These are phyloP conservation scores for Penicillium samsonianum DNA, from an alignment of 495 filamentous ascomycete species.

Conservation along the genomic window DNA sequence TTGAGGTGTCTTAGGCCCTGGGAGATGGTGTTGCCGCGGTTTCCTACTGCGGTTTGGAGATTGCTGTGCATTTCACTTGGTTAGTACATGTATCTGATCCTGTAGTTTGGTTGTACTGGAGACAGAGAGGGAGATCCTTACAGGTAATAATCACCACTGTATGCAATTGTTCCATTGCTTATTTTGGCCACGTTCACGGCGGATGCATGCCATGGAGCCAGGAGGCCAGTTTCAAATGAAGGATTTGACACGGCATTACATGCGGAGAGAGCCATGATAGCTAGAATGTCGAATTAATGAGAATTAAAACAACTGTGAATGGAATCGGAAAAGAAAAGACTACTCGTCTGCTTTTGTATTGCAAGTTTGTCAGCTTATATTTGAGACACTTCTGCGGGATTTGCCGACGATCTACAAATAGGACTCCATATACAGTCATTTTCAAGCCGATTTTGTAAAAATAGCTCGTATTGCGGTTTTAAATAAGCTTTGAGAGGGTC, in stretches of 20 bases:
- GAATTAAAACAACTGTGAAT: background rate
- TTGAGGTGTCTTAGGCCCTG: constrained; percentile 20
- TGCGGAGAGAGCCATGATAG: constrained; percentile 21
- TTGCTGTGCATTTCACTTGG: constrained; percentile 9
- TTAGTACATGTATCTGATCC: background rate
- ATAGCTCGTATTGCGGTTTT: background rate
- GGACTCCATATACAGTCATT: background rate
- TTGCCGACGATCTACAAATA: background rate
- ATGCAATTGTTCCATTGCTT: constrained; percentile 22
- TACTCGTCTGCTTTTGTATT: background rate
- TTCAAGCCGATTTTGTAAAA: no score
- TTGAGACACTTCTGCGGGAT: constrained; percentile 3
- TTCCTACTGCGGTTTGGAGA: constrained; percentile 27
- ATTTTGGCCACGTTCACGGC: constrained; percentile 25
- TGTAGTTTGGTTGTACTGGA: background rate
- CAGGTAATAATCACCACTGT: constrained; percentile 29
- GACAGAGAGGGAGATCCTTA: constrained; percentile 7
- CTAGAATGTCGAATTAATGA: background rate
- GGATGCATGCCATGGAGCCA: constrained; percentile 28
- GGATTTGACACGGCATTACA: constrained; percentile 32
- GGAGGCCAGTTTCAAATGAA: constrained; percentile 28
- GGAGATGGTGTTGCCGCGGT: constrained; percentile 27
- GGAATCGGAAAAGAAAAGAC: background rate
- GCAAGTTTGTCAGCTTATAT: background rate
- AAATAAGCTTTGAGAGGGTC: background rate